Evolutionary conservation across 352 stramenopile genomes (phyloP).

Genomic region (Globisporangium paroecandrum): DNA sequence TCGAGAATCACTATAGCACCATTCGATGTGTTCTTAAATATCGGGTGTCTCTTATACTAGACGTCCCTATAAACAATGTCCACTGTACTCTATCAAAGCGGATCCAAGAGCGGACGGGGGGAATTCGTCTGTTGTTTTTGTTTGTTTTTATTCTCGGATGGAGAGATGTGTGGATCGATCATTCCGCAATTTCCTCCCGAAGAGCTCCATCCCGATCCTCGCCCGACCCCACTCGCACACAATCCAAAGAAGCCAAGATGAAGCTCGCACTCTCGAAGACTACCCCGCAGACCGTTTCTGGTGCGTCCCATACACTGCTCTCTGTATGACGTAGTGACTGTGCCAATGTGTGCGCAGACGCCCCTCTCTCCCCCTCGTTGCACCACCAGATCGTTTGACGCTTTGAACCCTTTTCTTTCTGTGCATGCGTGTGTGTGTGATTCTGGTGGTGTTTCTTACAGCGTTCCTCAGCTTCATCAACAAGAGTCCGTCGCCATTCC

Average conservation of each 20-base stretch:
- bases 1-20: no score
- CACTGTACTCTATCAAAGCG: not conserved
- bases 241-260: constrained; percentile 10
- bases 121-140: constrained; percentile 8
- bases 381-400: not conserved
- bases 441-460: constrained; percentile 16
- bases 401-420: not conserved
- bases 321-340: not conserved
- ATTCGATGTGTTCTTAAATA: not conserved
- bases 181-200: constrained; percentile 5
- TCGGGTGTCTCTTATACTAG: not conserved
- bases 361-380: not conserved
- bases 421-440: not conserved
- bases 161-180: not conserved
- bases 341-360: not conserved
- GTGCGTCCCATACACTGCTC: not conserved
- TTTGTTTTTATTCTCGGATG: not conserved
- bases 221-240: not conserved
- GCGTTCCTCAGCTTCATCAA: constrained; percentile 93
- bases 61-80: not conserved
- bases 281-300: constrained; percentile 56
- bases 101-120: not conserved
- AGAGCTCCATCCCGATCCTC: not conserved
- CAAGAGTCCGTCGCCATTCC: constrained; percentile 91
- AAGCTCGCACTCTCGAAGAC: constrained; percentile 52